A percentile compares a stretch with the other conserved stretches of the same genome.
phyloP scores from a whole-genome alignment of 192 early-diverging fungal species.

The Backusella tarrabulga region DNA sequence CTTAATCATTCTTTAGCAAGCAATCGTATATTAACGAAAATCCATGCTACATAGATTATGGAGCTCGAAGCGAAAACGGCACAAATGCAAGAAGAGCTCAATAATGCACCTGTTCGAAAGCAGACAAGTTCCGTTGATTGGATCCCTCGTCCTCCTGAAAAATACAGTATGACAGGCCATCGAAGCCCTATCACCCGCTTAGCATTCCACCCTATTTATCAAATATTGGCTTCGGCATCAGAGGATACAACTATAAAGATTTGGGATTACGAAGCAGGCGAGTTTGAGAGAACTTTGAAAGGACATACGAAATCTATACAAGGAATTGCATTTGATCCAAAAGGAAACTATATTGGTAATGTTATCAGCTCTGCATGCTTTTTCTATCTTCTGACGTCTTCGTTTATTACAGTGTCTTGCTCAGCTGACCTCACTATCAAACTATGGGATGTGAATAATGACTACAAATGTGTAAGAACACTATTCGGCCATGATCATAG shows the following conservation, averaged over 20 bases:
- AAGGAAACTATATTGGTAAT: constrained; percentile 79
- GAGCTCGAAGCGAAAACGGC: constrained; percentile 83
- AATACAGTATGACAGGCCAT: constrained; percentile 72
- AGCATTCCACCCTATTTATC: constrained; percentile 85
- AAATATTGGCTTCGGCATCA: constrained; percentile 75
- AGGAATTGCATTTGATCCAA: constrained; percentile 80
- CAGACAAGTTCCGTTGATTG: constrained; percentile 61
- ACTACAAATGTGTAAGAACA: constrained; percentile 83
- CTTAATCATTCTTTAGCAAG: neutral
- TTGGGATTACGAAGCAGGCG: constrained; percentile 91
- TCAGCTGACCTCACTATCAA: constrained; percentile 91
- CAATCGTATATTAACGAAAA: neutral
- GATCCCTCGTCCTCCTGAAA: constrained; percentile 83
- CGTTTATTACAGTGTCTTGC: constrained; percentile 65
- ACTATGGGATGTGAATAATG: constrained; percentile 81
- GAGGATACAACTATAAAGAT: constrained; percentile 93
- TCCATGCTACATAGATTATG: constrained; percentile 66
- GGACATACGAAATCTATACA: constrained; percentile 94
- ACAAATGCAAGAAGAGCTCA: constrained; percentile 72
- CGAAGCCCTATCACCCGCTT: constrained; percentile 77
- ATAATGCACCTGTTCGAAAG: constrained; percentile 54
- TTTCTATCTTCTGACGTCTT: neutral
- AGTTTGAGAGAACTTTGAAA: constrained; percentile 89
- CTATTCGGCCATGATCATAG: constrained; percentile 92
- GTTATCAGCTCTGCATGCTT: neutral